Base-by-base conservation (phyloP, 176 grass and related monocot genomes). In the Tillandsia leiboldiana region DNA sequence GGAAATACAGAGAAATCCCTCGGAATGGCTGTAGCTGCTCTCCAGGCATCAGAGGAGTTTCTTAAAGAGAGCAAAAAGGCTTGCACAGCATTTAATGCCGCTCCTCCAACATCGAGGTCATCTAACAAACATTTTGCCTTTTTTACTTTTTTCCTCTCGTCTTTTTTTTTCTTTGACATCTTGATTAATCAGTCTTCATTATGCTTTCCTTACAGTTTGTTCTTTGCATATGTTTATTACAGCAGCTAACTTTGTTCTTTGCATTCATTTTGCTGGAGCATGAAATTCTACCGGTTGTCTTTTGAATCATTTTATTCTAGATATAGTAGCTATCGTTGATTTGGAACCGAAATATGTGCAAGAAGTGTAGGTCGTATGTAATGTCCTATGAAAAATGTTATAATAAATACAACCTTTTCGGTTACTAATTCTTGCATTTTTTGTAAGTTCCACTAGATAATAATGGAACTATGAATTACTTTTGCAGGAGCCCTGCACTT, bases 1-100 rank as follows among this genome's bases (percentile, higher is more conserved):
- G 90, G 95, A 78, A 99, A 99, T 69, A 93, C 87, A 1, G 95
- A 99, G 75, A 99, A 99, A 90, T 99, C 90, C 56, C 95, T 90
- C 10, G 83, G 87, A 77, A 89, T 92, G 84, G 87, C 95, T 73
- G 68, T 83, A 61, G 90, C 90, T 56, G 84, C 95, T 65, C 83
- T 93, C 6, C 84, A 99, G 70, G 87, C 87, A 71, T 90, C 95
- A 23, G 90, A 93, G 27, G 95, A 90, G 66, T 90, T 90, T 82
- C 77, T 99, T 11, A 93, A 74, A 79, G 90, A 99, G 83, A 99
- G 95, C 78, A 93, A 82, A 83, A 87, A 79, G 28, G 72, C 85
- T 65, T 93, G 76, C 57, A 87, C 80, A 77, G 69, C 80, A 26
- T 99, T 99, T 70, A 81, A 94, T 79, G 47, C 78, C 65, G 76